These are phyloP conservation scores for Trichophyton verrucosum DNA, from an alignment of 2,329 filamentous ascomycete species.

Conservation along the genomic window DNA sequence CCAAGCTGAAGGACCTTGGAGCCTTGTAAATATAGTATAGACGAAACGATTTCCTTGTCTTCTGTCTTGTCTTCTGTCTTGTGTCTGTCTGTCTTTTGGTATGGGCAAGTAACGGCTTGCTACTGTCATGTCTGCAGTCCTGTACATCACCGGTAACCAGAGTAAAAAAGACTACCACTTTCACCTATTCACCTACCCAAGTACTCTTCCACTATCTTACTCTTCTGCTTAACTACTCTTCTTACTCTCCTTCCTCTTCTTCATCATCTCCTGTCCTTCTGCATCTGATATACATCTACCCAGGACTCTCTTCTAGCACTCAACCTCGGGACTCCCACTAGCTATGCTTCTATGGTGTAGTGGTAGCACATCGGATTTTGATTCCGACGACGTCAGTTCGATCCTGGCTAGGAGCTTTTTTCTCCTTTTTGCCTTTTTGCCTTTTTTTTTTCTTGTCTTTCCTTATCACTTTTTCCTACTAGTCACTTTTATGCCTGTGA, in stretches of 20 bases:
- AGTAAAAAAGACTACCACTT: neutral
- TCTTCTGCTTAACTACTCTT: neutral
- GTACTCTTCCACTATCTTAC: no score
- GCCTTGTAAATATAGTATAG: conserved; percentile 49
- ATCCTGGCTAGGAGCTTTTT: conserved; percentile 1
- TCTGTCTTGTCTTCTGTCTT: neutral
- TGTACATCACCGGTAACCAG: neutral
- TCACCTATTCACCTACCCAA: neutral
- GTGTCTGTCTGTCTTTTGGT: neutral
- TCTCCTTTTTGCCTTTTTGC: neutral
- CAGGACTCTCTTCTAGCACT: neutral
- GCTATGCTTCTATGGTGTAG: conserved; percentile 1
- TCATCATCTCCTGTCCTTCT: neutral
- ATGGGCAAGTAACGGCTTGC: neutral
- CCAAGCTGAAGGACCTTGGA: conserved; percentile 90
- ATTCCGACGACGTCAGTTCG: conserved; percentile 3
- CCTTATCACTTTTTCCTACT: no score
- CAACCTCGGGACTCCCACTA: neutral
- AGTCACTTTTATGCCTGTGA: no score
- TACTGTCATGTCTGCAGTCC: neutral
- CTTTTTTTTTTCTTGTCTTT: neutral
- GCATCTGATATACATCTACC: no score
- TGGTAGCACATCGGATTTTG: conserved; percentile 4
- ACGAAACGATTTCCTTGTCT: neutral
- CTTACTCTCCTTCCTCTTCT: neutral